Base-by-base conservation (phyloP, 352 stramenopile species). In the Globisporangium parvum region DNA sequence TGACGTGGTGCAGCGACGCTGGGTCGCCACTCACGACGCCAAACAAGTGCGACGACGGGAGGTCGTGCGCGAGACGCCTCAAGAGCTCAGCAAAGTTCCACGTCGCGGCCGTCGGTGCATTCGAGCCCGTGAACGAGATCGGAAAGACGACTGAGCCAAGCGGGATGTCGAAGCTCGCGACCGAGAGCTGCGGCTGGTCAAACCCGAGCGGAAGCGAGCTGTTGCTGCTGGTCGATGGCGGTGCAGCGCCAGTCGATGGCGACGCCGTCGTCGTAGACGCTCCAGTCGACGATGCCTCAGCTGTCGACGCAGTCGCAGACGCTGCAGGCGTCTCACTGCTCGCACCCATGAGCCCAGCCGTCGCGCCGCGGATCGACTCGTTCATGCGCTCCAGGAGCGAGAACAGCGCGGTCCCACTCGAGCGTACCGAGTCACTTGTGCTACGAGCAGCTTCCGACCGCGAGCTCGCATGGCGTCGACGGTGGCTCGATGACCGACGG, bases 1-100 rank as follows among this genome's bases (percentile, higher is more conserved):
- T 62, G 40, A 90, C 44, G 10, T 77, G 64, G 45, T 87, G 77
- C 11, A 90, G 57, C 23, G 76, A 70, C n/a, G 59, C 69, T 1
- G 69, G 56, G 26, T 86, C 65, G 2, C 71, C 76, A 2, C 56
- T 60, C n/a, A 90, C 21, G 31, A 88, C 49, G 14, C 75, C 75
- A 47, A 85, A 88, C 3, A 87, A 52, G 15, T 74, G 75, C 18
- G 70, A 67, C 3, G 74, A 68, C 0, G 80, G 65, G 14, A 90
- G 47, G 21, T 84, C 73, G 51, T 54, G 65, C 9, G 67, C 63
- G 11, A 90, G 26, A 10, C 73, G 75, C 23, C 60, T 78, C 24
- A 78, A 49, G 62, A 88, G 72, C 20, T 77, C 75, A 2, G 67
- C 71, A 35, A 90, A 70, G 47, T 87, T 81, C 80, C 80, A 90